Percentiles rank a stretch among this genome's conserved stretches.
These are phyloP conservation scores for Hyaloscypha hepaticicola DNA, from an alignment of 495 filamentous ascomycete species.

Conservation along the genomic window DNA sequence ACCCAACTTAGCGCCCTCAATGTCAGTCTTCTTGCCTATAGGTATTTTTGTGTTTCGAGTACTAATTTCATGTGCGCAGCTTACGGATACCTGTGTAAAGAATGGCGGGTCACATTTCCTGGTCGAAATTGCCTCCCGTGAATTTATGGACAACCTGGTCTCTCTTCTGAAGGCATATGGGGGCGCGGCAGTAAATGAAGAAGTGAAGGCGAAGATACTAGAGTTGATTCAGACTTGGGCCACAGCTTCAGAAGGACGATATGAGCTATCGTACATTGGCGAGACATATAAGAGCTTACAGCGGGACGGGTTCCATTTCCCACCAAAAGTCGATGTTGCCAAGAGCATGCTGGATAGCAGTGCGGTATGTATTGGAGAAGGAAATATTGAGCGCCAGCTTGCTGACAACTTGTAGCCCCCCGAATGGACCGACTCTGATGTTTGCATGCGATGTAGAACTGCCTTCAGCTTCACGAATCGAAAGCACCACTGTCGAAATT, in stretches of 20 bases:
- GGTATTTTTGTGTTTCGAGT: neutral
- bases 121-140: slow-evolving; percentile 87
- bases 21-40: slow-evolving; percentile 45
- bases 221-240: slow-evolving; percentile 95
- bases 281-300: slow-evolving; percentile 83
- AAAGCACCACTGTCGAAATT: slow-evolving; percentile 97
- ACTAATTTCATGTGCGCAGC: slow-evolving; percentile 29
- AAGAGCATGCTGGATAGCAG: slow-evolving; percentile 96
- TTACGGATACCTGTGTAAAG: slow-evolving; percentile 98
- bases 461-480: slow-evolving; percentile 96
- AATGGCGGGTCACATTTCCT: slow-evolving; percentile 98
- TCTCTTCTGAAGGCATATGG: slow-evolving; percentile 82
- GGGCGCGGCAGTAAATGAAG: slow-evolving; percentile 71
- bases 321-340: slow-evolving; percentile 80
- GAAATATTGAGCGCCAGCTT: slow-evolving; percentile 11
- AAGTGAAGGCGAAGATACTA: slow-evolving; percentile 86
- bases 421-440: slow-evolving; percentile 96
- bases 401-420: slow-evolving; percentile 64
- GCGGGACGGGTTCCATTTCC: slow-evolving; percentile 83
- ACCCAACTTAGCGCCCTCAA: slow-evolving; percentile 90
- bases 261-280: slow-evolving; percentile 79
- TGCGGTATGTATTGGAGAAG: slow-evolving; percentile 63
- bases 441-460: slow-evolving; percentile 96
- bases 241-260: slow-evolving; percentile 80
- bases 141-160: slow-evolving; percentile 97